Percentiles rank a stretch among this genome's conserved stretches.
phyloP scores from a whole-genome alignment of 78 protist species.

The Dictyostelium citrinum region DNA sequence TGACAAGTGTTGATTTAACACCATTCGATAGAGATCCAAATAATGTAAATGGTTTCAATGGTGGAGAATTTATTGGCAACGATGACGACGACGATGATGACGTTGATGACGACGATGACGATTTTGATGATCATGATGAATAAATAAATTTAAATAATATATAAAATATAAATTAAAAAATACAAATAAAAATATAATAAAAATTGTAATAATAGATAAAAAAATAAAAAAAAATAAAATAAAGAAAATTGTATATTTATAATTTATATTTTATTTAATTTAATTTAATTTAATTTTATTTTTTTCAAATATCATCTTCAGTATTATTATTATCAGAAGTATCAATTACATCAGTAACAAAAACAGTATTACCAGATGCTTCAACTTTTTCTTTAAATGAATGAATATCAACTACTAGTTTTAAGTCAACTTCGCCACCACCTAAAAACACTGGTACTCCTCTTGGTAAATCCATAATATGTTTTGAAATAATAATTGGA shows the following conservation, averaged over 20 bases:
- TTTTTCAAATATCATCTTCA: not conserved
- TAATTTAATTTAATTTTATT: too few relatives aligned
- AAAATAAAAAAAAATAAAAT: too few relatives aligned
- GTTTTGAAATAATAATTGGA: constrained; percentile 54
- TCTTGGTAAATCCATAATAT: constrained; percentile 6
- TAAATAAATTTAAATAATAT: not conserved
- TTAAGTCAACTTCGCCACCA: constrained; percentile 70
- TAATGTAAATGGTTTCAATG: not conserved
- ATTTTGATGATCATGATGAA: not conserved
- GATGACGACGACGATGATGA: not conserved
- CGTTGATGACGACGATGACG: not conserved
- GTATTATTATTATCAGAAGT: not conserved
- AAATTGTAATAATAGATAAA: not conserved
- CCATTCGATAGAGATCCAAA: not conserved
- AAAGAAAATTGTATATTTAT: not conserved
- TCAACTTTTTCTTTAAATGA: constrained; percentile 29
- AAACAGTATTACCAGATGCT: not conserved
- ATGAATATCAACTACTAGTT: constrained; percentile 24
- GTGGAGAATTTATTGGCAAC: not conserved
- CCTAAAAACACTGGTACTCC: constrained; percentile 48
- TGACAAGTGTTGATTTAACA: not conserved
- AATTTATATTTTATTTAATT: not conserved
- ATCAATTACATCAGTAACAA: constrained; percentile 30
- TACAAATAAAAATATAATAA: not conserved
- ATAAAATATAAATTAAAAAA: not conserved